Evolutionary conservation across 1,139 yeast species (phyloP), one percentile per base, ranked within the genome.

Genomic region (Williopsis jadinii): DNA sequence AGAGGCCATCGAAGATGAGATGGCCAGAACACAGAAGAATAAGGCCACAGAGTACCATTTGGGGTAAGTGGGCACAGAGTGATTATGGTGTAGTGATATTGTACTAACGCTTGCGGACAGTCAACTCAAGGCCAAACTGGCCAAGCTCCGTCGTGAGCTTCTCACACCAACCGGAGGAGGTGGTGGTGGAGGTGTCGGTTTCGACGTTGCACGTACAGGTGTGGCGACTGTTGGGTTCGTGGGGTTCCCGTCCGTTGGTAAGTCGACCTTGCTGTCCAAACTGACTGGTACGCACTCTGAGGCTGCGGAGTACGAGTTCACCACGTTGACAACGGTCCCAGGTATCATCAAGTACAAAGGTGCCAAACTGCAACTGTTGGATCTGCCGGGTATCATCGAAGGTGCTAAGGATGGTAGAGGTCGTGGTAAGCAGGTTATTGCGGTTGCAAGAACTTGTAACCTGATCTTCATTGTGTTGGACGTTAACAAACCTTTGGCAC

Each of bases 341-440:
- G 98, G 98, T 64, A 86, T 87, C 38, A 87, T 92, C 59, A 84
- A 85, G 63, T 90, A 87, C 61, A 87, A 88, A 56, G 99, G 99
- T 58, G 97, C 98, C 39, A 90, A 87, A 68, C 82, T 92, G 52
- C 99, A 92, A 67, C 87, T 94, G 95, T 71, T 92, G 59, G 99
- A 92, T 76, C 74, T 92, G 55, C 99, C 99, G 3, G 99, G 99
- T 62, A 92, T 92, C 58, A 92, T 92, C 55, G 97, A 94, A 65
- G 98, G 98, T 64, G 99, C 98, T 44, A 90, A 90, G 56, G 97
- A 92, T 59, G 98, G 98, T 67, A 85, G 90, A 64, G 98, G 99
- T 70, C 80, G 99, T 71, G 99, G 99, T 75, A 85, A 82, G 56
- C 98, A 92, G 67, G 98, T 92, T 46, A 92, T 92, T 67, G 98